Percentiles rank a stretch among this genome's conserved stretches.
Conservation (phyloP, 768 basidiomycete species). For the Peribolospora kevripleyi region DNA sequence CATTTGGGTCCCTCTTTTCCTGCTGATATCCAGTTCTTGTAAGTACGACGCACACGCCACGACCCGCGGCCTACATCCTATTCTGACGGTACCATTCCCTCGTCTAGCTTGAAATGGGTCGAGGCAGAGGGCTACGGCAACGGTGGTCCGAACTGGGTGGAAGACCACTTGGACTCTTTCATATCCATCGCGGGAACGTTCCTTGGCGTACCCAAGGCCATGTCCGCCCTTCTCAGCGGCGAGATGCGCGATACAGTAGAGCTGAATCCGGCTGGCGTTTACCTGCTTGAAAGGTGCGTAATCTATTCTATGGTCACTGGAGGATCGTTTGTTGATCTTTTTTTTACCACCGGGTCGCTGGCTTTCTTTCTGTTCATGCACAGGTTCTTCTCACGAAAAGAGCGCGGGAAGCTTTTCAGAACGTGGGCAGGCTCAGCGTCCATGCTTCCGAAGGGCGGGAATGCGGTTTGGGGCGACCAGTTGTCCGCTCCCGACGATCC, state of each 20-base stretch:
- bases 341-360: background rate
- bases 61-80: too few species aligned
- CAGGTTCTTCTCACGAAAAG: constrained; percentile 68
- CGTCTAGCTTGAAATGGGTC: constrained; percentile 72
- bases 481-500: constrained; percentile 60
- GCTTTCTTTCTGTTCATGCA: constrained; percentile 28
- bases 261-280: constrained; percentile 48
- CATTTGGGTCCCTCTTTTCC: too few species aligned
- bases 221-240: constrained; percentile 81
- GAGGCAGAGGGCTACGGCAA: constrained; percentile 59
- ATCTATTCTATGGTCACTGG: too few species aligned
- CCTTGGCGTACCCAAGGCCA: constrained; percentile 56
- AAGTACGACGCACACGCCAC: background rate
- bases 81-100: too few species aligned
- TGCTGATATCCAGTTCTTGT: background rate
- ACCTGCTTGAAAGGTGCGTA: constrained; percentile 21
- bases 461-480: constrained; percentile 55
- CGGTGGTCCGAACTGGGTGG: constrained; percentile 74
- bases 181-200: constrained; percentile 59
- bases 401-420: constrained; percentile 68
- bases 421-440: constrained; percentile 63
- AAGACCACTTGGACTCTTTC: constrained; percentile 33
- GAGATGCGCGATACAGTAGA: constrained; percentile 29
- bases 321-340: too few species aligned
- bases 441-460: constrained; percentile 37